A percentile compares a stretch with the other conserved stretches of the same genome.
Evolutionary conservation across 495 filamentous ascomycete species (phyloP).

Genomic region (Pyrenopolyporus hunteri): DNA sequence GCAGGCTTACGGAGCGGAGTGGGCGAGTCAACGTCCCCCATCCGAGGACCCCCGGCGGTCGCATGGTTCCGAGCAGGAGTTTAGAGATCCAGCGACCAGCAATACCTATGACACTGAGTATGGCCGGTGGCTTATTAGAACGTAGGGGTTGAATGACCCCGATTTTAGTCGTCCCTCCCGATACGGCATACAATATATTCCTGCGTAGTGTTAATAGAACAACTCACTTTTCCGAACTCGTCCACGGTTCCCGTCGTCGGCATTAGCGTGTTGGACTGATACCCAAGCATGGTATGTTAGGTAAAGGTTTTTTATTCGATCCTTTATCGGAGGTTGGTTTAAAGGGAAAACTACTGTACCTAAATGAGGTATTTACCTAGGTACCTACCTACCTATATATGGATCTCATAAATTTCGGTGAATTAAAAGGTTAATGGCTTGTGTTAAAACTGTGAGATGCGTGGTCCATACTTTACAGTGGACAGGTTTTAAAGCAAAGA

Average conservation of each 20-base stretch:
- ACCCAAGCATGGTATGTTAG: slow-evolving; percentile 25
- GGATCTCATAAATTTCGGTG: no score
- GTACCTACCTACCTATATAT: no score
- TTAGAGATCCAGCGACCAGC: slow-evolving; percentile 54
- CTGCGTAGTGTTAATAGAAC: background rate
- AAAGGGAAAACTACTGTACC: no score
- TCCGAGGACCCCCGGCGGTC: slow-evolving; percentile 59
- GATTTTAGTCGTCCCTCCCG: background rate
- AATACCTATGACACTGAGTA: slow-evolving; percentile 42
- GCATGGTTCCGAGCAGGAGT: slow-evolving; percentile 54
- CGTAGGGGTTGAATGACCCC: slow-evolving; percentile 29
- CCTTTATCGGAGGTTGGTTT: slow-evolving; percentile 19
- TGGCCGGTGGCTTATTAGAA: slow-evolving; percentile 28
- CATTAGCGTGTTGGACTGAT: slow-evolving; percentile 30
- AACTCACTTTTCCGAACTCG: slow-evolving; percentile 7
- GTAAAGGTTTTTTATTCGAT: slow-evolving; percentile 28
- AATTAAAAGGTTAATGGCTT: no score
- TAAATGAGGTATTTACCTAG: no score
- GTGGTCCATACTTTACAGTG: no score
- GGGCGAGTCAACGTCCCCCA: slow-evolving; percentile 61
- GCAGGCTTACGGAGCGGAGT: slow-evolving; percentile 48
- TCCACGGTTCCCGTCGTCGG: slow-evolving; percentile 16
- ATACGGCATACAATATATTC: background rate
- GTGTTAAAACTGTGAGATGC: no score
- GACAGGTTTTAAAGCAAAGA: no score